These are phyloP conservation scores for Diaporthe australafricana DNA, from an alignment of 2,329 filamentous ascomycete species.

Conservation along the genomic window DNA sequence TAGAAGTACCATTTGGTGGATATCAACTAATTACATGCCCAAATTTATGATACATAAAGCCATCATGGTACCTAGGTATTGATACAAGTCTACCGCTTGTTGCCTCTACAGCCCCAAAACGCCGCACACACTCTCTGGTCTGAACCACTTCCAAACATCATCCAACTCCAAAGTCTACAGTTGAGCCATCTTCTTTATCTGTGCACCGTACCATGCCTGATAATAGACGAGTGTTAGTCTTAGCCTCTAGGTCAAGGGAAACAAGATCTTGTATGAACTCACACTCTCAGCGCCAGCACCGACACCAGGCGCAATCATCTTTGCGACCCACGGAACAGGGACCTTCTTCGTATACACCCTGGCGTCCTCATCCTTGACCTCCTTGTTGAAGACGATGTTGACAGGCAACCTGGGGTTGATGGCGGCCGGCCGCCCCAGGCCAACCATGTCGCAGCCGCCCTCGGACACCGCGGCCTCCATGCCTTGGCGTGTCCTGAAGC, in stretches of 20 bases:
- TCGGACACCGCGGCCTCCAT: constrained; percentile 54
- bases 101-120: background rate
- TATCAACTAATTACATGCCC: too few species aligned
- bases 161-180: background rate
- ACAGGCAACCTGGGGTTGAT: constrained; percentile 52
- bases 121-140: background rate
- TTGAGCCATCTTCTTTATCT: constrained; percentile 28
- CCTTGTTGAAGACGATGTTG: constrained; percentile 49
- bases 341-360: constrained; percentile 45
- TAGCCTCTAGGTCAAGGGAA: background rate
- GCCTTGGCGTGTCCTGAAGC: constrained; percentile 63
- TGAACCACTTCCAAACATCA: background rate
- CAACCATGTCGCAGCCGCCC: constrained; percentile 55
- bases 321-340: constrained; percentile 40
- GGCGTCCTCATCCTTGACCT: constrained; percentile 49
- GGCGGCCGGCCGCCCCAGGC: constrained; percentile 52
- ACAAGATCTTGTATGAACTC: constrained; percentile 15
- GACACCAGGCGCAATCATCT: constrained; percentile 41
- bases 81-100: background rate
- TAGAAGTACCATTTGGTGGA: too few species aligned
- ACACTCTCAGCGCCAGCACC: constrained; percentile 42
- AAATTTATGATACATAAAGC: background rate
- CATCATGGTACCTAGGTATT: background rate
- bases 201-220: constrained; percentile 16
- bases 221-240: background rate